Evolutionary conservation across 2,329 filamentous ascomycete species (phyloP), one percentile per base, ranked within the genome.

Genomic region (Atkinsonella texensis): DNA sequence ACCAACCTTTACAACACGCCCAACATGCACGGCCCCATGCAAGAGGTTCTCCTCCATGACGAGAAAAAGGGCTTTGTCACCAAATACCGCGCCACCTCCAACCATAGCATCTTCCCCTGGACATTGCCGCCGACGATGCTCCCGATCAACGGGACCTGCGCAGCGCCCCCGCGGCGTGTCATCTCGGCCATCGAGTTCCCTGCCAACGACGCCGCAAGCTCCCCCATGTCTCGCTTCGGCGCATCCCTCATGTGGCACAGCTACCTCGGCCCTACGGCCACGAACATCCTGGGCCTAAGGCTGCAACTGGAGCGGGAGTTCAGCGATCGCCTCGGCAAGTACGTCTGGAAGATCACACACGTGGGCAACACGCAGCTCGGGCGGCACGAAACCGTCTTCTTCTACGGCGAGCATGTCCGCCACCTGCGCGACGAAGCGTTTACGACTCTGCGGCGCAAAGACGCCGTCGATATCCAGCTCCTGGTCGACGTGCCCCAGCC

Each of bases 71-170:
- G 52, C n/a, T 51, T 70, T 63, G 54, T 68, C 8, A 65, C 60
- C 23, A 61, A 59, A 32, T 69, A 65, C 54, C 64, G 58, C 42
- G 83, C 82, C 13, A 79, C 79, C 7, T 83, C 81, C 0, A 95
- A 95, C 60, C 84, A 90, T 64, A 91, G 85, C 0, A 84, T 87
- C 60, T 97, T 89, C 62, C 93, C 93, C 0, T 97, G 91, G 91
- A 97, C 93, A 0, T 71, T 98, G 0, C 91, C 93, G 0, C 72
- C 74, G 1, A 75, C 80, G 28, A 74, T 95, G 58, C 76, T 96
- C 2, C 89, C 90, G 0, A 68, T 71, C 10, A 81, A 94, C 60
- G 91, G 86, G 0, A 84, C 77, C n/a, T 95, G 88, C 58, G 76
- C 84, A 4, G 80, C 79, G 12, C 83, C 95, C 57, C 75, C 81